Percentiles rank a stretch among this genome's conserved stretches.
Conservation (phyloP, 163 green algal species). For the Chlorella variabilis region DNA sequence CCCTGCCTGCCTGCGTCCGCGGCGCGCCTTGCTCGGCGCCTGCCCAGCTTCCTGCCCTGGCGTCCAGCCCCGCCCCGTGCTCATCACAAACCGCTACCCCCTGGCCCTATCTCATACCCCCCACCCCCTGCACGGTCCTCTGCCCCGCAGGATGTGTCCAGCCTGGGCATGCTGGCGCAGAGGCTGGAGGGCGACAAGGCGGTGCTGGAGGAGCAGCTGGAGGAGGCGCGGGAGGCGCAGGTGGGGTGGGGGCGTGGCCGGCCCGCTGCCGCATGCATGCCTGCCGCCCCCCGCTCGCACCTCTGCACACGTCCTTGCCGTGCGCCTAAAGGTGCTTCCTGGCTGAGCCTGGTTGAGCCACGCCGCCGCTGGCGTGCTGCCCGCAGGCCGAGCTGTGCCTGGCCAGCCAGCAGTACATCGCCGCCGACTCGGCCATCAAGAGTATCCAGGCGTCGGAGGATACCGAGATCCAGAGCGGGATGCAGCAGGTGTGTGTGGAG, state of each 20-base stretch:
- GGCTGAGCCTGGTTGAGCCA: too few relatives aligned
- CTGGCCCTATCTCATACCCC: neutral
- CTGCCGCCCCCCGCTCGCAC: too few relatives aligned
- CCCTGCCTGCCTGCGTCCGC: neutral
- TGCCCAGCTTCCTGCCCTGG: too few relatives aligned
- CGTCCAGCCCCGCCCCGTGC: too few relatives aligned
- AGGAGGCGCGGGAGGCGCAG: slow-evolving; percentile 34
- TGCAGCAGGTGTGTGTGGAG: slow-evolving; percentile 18
- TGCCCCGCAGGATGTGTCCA: slow-evolving; percentile 16
- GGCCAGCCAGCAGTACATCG: slow-evolving; percentile 28
- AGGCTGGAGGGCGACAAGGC: slow-evolving; percentile 34
- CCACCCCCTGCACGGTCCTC: neutral
- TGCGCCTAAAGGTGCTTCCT: too few relatives aligned
- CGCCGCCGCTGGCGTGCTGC: too few relatives aligned
- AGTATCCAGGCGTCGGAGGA: slow-evolving; percentile 20
- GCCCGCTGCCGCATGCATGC: too few relatives aligned
- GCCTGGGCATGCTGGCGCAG: slow-evolving; percentile 29
- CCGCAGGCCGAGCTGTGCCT: slow-evolving; percentile 22
- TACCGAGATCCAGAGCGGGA: neutral
- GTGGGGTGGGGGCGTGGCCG: neutral
- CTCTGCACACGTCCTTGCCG: too few relatives aligned
- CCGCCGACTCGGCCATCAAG: slow-evolving; percentile 31
- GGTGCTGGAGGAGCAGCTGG: slow-evolving; percentile 43
- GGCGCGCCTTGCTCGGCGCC: too few relatives aligned
- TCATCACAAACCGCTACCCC: too few relatives aligned